phyloP scores from a whole-genome alignment of 805 yeast genomes.

The Hanseniaspora thailandica region DNA sequence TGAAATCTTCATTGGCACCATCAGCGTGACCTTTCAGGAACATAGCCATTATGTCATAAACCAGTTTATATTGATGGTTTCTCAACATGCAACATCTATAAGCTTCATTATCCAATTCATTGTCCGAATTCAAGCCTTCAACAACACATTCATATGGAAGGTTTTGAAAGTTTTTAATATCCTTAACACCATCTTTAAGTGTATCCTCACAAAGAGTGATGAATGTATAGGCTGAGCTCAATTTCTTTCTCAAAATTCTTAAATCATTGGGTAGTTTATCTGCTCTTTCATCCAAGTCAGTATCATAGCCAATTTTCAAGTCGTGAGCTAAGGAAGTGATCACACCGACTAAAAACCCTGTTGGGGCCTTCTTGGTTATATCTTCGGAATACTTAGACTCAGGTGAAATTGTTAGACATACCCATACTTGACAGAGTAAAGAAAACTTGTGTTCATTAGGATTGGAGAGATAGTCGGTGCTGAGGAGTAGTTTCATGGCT shows the following conservation, averaged over 20 bases:
- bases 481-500: constrained; percentile 22
- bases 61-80: background rate
- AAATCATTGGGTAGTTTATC: constrained; percentile 16
- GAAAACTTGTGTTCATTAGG: constrained; percentile 25
- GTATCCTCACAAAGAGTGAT: constrained; percentile 8
- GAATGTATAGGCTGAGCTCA: background rate
- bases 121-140: background rate
- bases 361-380: constrained; percentile 27
- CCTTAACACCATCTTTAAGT: constrained; percentile 7
- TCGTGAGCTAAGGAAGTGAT: constrained; percentile 24
- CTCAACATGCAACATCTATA: background rate
- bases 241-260: constrained; percentile 11
- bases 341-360: constrained; percentile 26
- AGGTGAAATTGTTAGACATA: constrained; percentile 27
- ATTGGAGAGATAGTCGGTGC: constrained; percentile 26
- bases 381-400: constrained; percentile 25
- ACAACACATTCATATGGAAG: background rate
- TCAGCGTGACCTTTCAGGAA: background rate
- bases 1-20: background rate
- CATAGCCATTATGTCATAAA: background rate
- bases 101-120: background rate
- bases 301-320: constrained; percentile 26
- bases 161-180: background rate
- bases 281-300: constrained; percentile 26
- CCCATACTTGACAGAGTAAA: constrained; percentile 27